Base-by-base conservation (phyloP, 2,329 filamentous ascomycete genomes). In the Tetracladium maxilliforme region DNA sequence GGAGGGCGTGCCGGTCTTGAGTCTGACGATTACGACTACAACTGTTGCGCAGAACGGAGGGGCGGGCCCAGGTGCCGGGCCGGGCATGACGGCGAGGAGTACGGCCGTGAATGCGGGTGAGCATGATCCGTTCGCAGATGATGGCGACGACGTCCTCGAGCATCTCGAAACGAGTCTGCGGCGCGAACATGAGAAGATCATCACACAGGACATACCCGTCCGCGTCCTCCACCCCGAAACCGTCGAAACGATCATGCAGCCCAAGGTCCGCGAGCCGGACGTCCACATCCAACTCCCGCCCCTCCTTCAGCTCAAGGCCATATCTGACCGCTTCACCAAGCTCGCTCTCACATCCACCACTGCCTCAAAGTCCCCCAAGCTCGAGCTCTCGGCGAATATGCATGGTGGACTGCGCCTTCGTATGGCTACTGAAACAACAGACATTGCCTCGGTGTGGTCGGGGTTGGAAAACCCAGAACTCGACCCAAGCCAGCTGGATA, bases 151-250 rank as follows among this genome's bases (percentile, higher is more conserved):
- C 25, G 48, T 56, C 16, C 64, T 62, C 37, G 47, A 54, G 34
- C 42, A 40, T 15, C 51, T 73, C 14, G 69, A 64, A 47, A 70
- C 57, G 36, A 67, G 45, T 37, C 62, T 69, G 14, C 54, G 59
- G 21, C 63, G 77, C 29, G 81, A 87, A 42, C 75, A 83, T 38
- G 86, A 94, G 48, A 92, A 90, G 33, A 66, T 92, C 39, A 79
- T 98, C 42, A 93, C 84, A 1, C 90, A 98, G 45, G 84, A 95
- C 50, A 79, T 98, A 19, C 90, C 90, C n/a, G 78, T 95, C 21
- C 76, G 86, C 11, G 84, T 98, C 2, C 66, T 98, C 7, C 73
- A 81, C 30, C 74, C 81, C 3, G 70, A 78, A 26, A 77, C 71
- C 0, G 83, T 95, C n/a, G 80, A 90, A 42, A 79, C 74, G n/a